Evolutionary conservation across 768 basidiomycete genomes (phyloP), one percentile per base, ranked within the genome.

Genomic region (Termitomyces sp.): DNA sequence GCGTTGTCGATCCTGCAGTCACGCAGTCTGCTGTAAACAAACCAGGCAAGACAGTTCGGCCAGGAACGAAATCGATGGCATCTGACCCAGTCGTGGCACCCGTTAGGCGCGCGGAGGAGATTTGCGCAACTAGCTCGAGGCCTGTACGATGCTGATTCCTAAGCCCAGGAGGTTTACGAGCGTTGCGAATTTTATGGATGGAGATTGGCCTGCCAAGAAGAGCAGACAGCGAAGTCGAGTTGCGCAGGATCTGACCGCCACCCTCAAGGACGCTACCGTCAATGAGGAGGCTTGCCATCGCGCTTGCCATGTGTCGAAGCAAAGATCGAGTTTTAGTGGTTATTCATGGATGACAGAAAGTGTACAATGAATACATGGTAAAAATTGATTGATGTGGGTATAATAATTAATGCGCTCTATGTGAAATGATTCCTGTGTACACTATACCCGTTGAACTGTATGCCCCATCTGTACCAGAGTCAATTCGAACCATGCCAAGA

Each of bases 81-180:
- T 66, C 70, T 0, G 89, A 90, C 11, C 75, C 80, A 47, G 79
- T 77, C 14, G 70, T 65, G n/a, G 80, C 82, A 0, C 85, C 86
- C 0, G 71, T 73, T 3, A 87, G 71, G n/a, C 68, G 66, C 11
- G 83, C 87, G 51, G 74, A 74, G 49, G 82, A 80, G 16, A 91
- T 85, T 38, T 79, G 70, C 1, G 85, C 81, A 30, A 82, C 86
- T 13, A 91, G 80, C 45, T 83, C 76, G 38, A 90, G 71, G 3
- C 90, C 89, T 62, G 85, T 80, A 50, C 81, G 81, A 68, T 92
- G 90, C 64, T 92, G 89, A 48, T 81, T 82, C 65, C 80, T 87
- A 38, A 92, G 72, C 1, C 89, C 90, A 16, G 87, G 84, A 18
- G 80, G 81, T 35, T 59, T 76, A 50, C 90, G 77, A 26, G 76